Conservation (phyloP, 352 stramenopile genomes). For the Stephanocyclus meneghinianus region DNA sequence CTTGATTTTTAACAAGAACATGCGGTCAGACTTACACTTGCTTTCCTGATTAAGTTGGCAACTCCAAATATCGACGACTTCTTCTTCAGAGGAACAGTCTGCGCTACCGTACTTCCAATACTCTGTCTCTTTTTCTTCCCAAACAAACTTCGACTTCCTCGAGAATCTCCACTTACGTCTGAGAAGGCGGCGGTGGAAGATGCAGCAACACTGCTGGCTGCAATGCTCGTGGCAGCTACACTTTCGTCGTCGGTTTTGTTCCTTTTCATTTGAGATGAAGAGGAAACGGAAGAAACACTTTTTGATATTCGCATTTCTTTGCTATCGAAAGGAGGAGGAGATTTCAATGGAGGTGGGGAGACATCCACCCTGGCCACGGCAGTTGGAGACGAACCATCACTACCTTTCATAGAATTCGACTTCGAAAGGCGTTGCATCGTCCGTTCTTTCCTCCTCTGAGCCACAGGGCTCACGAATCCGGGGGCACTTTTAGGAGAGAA, state of each 20-base stretch:
- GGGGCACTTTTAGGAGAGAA: constrained; percentile 4
- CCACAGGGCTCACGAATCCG: constrained; percentile 22
- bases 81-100: constrained; percentile 22
- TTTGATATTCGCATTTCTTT: not conserved
- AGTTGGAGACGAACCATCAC: not conserved
- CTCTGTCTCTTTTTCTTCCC: constrained; percentile 20
- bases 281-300: not conserved
- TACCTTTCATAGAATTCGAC: constrained; percentile 1
- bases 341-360: not conserved
- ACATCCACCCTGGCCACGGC: not conserved
- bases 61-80: constrained; percentile 50
- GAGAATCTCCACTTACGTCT: constrained; percentile 11
- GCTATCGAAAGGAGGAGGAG: not conserved
- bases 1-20: not conserved
- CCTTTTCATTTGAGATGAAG: not conserved
- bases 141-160: constrained; percentile 25
- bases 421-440: constrained; percentile 10
- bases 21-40: constrained; percentile 12
- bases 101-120: not conserved
- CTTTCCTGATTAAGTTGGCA: constrained; percentile 37
- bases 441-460: constrained; percentile 33
- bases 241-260: constrained; percentile 25
- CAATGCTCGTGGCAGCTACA: constrained; percentile 1
- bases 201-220: constrained; percentile 12
- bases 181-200: constrained; percentile 18